Evolutionary conservation across 352 stramenopile species (phyloP).

Genomic region (Pythium aquatile): DNA sequence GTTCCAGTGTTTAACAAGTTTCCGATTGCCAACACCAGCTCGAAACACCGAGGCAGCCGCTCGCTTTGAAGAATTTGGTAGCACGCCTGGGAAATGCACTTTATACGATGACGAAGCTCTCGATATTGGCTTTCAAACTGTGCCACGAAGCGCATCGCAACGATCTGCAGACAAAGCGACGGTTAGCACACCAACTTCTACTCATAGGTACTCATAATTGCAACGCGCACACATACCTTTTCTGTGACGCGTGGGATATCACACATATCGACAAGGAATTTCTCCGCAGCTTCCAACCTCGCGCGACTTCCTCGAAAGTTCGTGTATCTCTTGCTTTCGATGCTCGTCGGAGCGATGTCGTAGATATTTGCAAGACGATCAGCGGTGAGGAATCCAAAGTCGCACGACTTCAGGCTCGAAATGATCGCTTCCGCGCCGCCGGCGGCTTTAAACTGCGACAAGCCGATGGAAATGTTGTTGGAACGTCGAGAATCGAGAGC

Average conservation of each 20-base stretch:
- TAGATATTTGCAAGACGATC: conserved; percentile 59
- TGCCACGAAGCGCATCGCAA: conserved; percentile 59
- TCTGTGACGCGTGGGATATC: conserved; percentile 63
- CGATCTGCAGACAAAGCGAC: conserved; percentile 37
- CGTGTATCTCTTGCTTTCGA: conserved; percentile 70
- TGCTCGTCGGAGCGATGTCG: conserved; percentile 63
- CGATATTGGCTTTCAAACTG: conserved; percentile 65
- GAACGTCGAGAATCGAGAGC: conserved; percentile 69
- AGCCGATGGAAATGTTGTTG: conserved; percentile 80
- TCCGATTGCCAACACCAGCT: conserved; percentile 70
- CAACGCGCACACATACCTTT: conserved; percentile 40
- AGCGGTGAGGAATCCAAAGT: conserved; percentile 59
- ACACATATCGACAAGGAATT: conserved; percentile 74
- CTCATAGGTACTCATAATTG: not conserved
- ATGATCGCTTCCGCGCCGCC: conserved; percentile 52
- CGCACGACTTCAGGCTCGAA: conserved; percentile 42
- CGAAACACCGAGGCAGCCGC: conserved; percentile 68
- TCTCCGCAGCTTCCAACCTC: conserved; percentile 53
- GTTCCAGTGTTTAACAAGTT: conserved; percentile 76
- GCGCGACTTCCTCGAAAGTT: conserved; percentile 57
- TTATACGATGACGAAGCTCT: conserved; percentile 46
- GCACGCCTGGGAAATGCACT: conserved; percentile 54
- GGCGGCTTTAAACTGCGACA: conserved; percentile 71
- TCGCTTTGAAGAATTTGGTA: conserved; percentile 69
- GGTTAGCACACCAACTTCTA: not conserved